phyloP scores from a whole-genome alignment of 495 filamentous ascomycete genomes.

The Penicillium steckii region DNA sequence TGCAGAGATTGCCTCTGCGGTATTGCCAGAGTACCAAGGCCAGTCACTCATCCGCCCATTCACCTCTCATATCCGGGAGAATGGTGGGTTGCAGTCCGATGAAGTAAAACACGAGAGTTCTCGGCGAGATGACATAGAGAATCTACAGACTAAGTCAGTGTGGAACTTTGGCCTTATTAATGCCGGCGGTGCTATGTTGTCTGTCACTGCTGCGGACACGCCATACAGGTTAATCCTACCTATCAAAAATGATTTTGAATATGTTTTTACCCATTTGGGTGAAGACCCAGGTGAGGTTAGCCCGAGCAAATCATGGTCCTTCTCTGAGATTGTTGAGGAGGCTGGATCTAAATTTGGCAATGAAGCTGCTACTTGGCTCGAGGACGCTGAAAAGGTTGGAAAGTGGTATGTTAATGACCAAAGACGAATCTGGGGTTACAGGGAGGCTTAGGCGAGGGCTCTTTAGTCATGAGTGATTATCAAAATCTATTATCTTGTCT shows the following conservation, averaged over 20 bases:
- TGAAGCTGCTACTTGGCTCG: slow-evolving; percentile 36
- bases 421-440: slow-evolving; percentile 42
- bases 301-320: slow-evolving; percentile 27
- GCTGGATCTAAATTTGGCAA: slow-evolving; percentile 31
- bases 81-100: neutral
- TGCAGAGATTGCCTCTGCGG: slow-evolving; percentile 30
- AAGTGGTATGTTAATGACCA: slow-evolving; percentile 42
- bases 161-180: slow-evolving; percentile 48
- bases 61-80: slow-evolving; percentile 10
- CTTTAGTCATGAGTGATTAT: neutral
- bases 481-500: neutral
- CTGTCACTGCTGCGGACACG: slow-evolving; percentile 30
- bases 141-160: slow-evolving; percentile 4
- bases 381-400: slow-evolving; percentile 37
- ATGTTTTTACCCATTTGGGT: slow-evolving; percentile 36
- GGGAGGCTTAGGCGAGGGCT: slow-evolving; percentile 15
- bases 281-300: slow-evolving; percentile 37
- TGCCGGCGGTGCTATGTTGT: slow-evolving; percentile 40
- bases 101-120: slow-evolving; percentile 3
- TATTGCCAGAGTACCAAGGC: slow-evolving; percentile 38
- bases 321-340: slow-evolving; percentile 18
- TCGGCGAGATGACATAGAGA: slow-evolving; percentile 4
- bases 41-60: slow-evolving; percentile 37
- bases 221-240: slow-evolving; percentile 44
- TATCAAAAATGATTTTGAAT: slow-evolving; percentile 37